Percentiles rank a stretch among this genome's conserved stretches.
Evolutionary conservation across 495 filamentous ascomycete species (phyloP).

Genomic region (Daldinia concentrica): DNA sequence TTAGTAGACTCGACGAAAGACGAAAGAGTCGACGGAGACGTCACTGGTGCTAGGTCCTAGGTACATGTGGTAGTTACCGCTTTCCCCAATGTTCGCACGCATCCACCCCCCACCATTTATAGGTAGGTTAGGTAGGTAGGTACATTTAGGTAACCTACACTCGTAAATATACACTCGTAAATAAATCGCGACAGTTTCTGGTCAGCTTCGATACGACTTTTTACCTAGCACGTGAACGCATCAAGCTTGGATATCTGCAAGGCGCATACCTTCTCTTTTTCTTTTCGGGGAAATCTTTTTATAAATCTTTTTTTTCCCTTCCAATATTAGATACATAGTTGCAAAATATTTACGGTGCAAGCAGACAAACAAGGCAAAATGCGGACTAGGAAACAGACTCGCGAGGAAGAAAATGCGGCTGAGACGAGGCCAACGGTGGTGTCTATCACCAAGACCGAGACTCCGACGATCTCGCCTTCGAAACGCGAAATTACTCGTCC

Average conservation of each 20-base stretch:
- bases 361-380: slow-evolving; percentile 13
- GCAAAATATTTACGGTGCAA: neutral
- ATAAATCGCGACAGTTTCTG: slow-evolving; percentile 4
- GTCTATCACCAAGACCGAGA: slow-evolving; percentile 43
- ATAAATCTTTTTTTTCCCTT: neutral
- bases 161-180: neutral
- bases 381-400: slow-evolving; percentile 41
- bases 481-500: slow-evolving; percentile 12
- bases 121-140: neutral
- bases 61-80: neutral
- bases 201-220: neutral
- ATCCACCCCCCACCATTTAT: neutral
- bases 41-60: slow-evolving; percentile 28
- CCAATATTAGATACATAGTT: neutral
- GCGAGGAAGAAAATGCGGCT: slow-evolving; percentile 26
- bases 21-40: slow-evolving; percentile 23
- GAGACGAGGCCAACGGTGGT: slow-evolving; percentile 26
- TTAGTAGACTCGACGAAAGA: slow-evolving; percentile 8
- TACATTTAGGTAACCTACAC: neutral
- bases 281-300: neutral
- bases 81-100: slow-evolving; percentile 25
- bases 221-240: slow-evolving; percentile 7
- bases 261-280: neutral
- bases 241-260: neutral
- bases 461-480: slow-evolving; percentile 23